Evolutionary conservation across 1,139 yeast genomes (phyloP).

Genomic region (Hanseniaspora uvarum): DNA sequence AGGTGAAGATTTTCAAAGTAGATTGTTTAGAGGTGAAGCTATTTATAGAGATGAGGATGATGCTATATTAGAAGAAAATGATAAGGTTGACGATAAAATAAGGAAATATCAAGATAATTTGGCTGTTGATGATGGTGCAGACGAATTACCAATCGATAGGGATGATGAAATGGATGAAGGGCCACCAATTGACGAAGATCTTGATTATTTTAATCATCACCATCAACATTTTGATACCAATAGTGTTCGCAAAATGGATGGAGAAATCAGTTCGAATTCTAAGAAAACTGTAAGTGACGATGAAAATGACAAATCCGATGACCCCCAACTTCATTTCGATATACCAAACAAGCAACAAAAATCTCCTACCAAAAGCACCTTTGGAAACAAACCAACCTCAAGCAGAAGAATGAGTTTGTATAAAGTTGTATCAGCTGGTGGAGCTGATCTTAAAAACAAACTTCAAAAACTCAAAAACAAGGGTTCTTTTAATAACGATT

Average conservation of each 20-base stretch:
- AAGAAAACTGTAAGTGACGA: not conserved
- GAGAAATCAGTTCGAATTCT: conserved; percentile 12
- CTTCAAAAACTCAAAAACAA: conserved; percentile 11
- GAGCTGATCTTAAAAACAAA: conserved; percentile 17
- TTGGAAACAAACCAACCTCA: not conserved
- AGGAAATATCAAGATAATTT: not conserved
- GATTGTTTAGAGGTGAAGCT: conserved; percentile 31
- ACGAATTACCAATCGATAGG: not conserved
- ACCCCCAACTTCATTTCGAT: conserved; percentile 24
- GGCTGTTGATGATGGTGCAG: conserved; percentile 26
- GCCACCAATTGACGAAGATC: conserved; percentile 5
- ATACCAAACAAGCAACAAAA: conserved; percentile 19
- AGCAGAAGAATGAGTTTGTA: conserved; percentile 1
- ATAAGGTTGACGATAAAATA: not conserved
- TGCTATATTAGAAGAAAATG: conserved; percentile 11
- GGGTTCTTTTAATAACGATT: not conserved
- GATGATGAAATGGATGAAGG: conserved; percentile 48
- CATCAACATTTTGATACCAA: conserved; percentile 45
- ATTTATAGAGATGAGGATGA: conserved; percentile 29
- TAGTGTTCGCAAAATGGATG: conserved; percentile 24
- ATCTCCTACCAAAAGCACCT: not conserved
- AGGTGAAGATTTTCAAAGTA: conserved; percentile 28
- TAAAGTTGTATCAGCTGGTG: conserved; percentile 5
- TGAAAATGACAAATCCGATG: not conserved
- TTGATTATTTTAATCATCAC: conserved; percentile 1